Evolutionary conservation across 441 rosid genomes (phyloP).

Genomic region (Flueggea neowawraea): DNA sequence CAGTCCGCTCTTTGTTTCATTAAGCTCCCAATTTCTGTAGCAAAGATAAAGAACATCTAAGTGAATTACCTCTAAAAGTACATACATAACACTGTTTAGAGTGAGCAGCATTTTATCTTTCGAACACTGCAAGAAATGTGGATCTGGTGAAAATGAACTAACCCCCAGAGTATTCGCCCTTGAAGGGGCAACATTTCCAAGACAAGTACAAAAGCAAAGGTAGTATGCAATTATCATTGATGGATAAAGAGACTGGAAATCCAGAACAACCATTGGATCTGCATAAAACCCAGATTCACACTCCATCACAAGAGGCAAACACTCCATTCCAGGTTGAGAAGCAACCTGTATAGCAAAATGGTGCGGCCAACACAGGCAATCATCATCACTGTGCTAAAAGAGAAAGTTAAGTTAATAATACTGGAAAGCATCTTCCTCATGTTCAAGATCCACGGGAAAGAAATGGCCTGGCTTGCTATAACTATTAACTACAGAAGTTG

Average conservation of each 20-base stretch:
- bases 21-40: neutral
- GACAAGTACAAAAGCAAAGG: conserved; percentile 95
- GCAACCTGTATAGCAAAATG: conserved; percentile 67
- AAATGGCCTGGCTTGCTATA: too few species aligned
- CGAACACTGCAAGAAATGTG: conserved; percentile 45
- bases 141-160: conserved; percentile 65
- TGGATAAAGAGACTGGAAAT: conserved; percentile 99
- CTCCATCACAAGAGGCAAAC: conserved; percentile 98
- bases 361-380: conserved; percentile 9
- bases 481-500: too few species aligned
- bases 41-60: conserved; percentile 1
- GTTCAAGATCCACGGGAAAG: too few species aligned
- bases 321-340: conserved; percentile 99
- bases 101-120: conserved; percentile 63
- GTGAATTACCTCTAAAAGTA: conserved; percentile 68
- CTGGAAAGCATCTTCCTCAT: too few species aligned
- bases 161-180: conserved; percentile 81
- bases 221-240: conserved; percentile 98
- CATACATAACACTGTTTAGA: conserved; percentile 85
- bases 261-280: conserved; percentile 97
- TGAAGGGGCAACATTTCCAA: conserved; percentile 72
- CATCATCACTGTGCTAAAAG: neutral
- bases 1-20: too few species aligned
- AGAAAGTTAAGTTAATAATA: too few species aligned
- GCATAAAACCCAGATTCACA: conserved; percentile 94